Conservation (phyloP, 305 asterid species). For the Galium porrigens region DNA sequence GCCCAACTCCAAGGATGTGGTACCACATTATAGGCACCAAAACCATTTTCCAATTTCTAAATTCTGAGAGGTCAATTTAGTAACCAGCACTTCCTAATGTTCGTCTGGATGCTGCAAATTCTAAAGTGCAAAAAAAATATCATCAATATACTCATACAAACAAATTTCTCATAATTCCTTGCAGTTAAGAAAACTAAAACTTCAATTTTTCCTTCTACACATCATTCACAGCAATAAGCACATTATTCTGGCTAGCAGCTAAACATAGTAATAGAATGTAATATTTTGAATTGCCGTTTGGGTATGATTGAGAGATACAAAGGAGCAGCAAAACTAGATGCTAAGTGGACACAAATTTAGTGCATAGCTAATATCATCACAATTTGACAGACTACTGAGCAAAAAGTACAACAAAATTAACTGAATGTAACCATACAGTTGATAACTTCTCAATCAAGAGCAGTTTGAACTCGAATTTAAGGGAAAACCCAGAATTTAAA, state of each 20-base stretch:
- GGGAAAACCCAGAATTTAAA: no score
- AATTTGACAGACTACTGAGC: no score
- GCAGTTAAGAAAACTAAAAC: neutral
- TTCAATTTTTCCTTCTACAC: neutral
- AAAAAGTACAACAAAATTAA: no score
- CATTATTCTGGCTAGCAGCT: neutral
- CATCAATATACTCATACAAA: neutral
- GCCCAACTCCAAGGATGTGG: conserved; percentile 2
- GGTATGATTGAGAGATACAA: no score
- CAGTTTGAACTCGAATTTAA: no score
- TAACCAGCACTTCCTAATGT: neutral
- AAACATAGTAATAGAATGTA: no score
- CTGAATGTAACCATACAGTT: no score
- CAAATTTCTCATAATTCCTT: neutral
- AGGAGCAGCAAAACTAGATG: no score
- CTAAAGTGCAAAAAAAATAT: neutral
- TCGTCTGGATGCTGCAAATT: conserved; percentile 15
- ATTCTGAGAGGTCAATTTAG: neutral
- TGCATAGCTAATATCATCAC: no score
- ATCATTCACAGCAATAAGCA: neutral
- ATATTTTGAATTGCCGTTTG: no score
- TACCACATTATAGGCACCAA: conserved; percentile 11
- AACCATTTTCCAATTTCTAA: neutral
- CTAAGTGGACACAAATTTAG: no score
- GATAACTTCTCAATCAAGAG: no score